These are phyloP conservation scores for Kwoniella dejecticola DNA, from an alignment of 768 basidiomycete genomes.

Conservation along the genomic window DNA sequence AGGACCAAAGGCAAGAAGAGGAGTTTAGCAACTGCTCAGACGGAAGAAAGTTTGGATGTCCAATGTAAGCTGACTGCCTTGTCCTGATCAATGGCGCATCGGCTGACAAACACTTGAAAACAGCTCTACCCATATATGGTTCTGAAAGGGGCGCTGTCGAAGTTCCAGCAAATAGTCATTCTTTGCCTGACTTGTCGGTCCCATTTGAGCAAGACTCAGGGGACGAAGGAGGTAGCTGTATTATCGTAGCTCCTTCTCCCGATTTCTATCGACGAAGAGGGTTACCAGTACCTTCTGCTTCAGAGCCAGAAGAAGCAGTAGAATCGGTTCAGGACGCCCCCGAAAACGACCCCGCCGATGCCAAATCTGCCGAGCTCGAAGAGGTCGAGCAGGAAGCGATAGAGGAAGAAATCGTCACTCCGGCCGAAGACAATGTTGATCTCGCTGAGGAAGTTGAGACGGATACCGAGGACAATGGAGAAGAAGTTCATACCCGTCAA, in stretches of 20 bases:
- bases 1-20: neutral
- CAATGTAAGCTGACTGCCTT: conserved; percentile 11
- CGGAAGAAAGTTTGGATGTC: neutral
- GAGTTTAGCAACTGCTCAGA: neutral
- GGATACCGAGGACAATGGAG: too few species aligned
- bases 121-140: conserved; percentile 13
- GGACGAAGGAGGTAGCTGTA: conserved; percentile 15
- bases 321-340: neutral
- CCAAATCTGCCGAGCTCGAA: too few species aligned
- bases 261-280: conserved; percentile 8
- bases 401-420: too few species aligned
- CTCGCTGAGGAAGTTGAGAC: too few species aligned
- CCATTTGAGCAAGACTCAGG: conserved; percentile 7
- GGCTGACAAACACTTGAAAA: neutral
- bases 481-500: too few species aligned
- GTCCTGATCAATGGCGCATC: too few species aligned
- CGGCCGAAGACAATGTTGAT: neutral
- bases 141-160: conserved; percentile 2
- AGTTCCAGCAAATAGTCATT: neutral
- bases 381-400: too few species aligned
- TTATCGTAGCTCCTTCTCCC: conserved; percentile 12
- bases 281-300: neutral
- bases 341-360: neutral
- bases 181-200: conserved; percentile 3
- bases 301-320: neutral